phyloP scores from a whole-genome alignment of 2,329 filamentous ascomycete genomes.

The Didymella exigua region DNA sequence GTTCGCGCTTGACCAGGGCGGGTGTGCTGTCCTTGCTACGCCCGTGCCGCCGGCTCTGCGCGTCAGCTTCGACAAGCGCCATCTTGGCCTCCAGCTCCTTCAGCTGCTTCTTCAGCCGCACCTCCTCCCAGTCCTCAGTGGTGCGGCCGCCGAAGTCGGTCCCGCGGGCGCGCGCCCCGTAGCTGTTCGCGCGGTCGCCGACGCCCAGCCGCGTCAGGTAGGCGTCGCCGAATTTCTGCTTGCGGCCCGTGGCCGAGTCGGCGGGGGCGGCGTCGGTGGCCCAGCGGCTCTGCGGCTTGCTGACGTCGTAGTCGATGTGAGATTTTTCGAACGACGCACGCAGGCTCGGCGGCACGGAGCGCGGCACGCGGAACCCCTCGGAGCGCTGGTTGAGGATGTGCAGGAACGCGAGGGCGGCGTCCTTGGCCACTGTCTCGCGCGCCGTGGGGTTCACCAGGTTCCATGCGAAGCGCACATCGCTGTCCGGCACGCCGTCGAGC shows the following conservation, averaged over 20 bases:
- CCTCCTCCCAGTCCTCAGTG: constrained; percentile 96
- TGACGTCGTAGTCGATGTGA: constrained; percentile 93
- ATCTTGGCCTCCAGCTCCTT: constrained; percentile 88
- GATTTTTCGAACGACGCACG: constrained; percentile 92
- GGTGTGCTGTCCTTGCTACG: constrained; percentile 76
- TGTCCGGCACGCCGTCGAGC: constrained; percentile 67
- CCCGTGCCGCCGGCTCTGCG: constrained; percentile 61
- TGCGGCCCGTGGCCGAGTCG: constrained; percentile 84
- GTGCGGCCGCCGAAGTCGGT: constrained; percentile 89
- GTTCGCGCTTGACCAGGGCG: constrained; percentile 88
- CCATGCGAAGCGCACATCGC: constrained; percentile 89
- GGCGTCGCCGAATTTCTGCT: constrained; percentile 96
- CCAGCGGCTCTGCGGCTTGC: constrained; percentile 78
- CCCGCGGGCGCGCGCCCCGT: constrained; percentile 71
- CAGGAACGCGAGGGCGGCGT: constrained; percentile 90
- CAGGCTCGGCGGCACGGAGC: constrained; percentile 88
- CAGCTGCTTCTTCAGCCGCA: constrained; percentile 90
- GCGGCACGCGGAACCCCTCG: constrained; percentile 92
- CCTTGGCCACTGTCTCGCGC: constrained; percentile 83
- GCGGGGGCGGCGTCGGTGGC: constrained; percentile 77
- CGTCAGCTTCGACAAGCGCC: constrained; percentile 76
- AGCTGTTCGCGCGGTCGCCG: constrained; percentile 70
- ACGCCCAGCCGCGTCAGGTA: constrained; percentile 89
- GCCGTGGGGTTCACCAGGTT: constrained; percentile 96
- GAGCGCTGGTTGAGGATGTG: constrained; percentile 97